Evolutionary conservation across 495 filamentous ascomycete genomes (phyloP).

Genomic region (Arthonia radiata): DNA sequence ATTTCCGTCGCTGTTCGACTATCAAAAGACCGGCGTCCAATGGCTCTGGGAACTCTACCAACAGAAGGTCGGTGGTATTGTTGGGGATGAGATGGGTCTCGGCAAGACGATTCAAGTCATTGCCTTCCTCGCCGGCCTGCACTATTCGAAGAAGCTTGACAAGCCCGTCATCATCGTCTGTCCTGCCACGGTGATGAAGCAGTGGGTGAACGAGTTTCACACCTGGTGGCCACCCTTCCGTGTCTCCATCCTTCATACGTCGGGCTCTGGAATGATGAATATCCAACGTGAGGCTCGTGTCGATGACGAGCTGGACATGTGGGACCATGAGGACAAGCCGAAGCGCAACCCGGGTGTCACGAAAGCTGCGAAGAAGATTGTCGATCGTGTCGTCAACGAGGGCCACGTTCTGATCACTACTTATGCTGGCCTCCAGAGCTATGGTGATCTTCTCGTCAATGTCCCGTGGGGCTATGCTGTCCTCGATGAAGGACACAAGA

Average conservation of each 20-base stretch:
- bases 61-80: slow-evolving; percentile 74
- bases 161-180: slow-evolving; percentile 76
- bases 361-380: slow-evolving; percentile 48
- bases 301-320: slow-evolving; percentile 35
- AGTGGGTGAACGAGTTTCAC: slow-evolving; percentile 97
- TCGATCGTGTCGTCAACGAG: slow-evolving; percentile 57
- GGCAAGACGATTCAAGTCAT: slow-evolving; percentile 93
- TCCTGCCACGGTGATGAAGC: slow-evolving; percentile 78
- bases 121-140: slow-evolving; percentile 68
- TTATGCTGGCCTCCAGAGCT: slow-evolving; percentile 76
- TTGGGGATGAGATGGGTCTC: slow-evolving; percentile 94
- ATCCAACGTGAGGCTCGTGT: slow-evolving; percentile 38
- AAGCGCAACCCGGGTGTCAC: slow-evolving; percentile 23
- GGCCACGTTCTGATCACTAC: slow-evolving; percentile 89
- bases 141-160: slow-evolving; percentile 61
- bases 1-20: slow-evolving; percentile 70
- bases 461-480: slow-evolving; percentile 83
- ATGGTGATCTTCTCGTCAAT: slow-evolving; percentile 50
- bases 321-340: slow-evolving; percentile 20
- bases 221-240: slow-evolving; percentile 91
- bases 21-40: slow-evolving; percentile 84
- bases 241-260: slow-evolving; percentile 83
- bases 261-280: slow-evolving; percentile 88
- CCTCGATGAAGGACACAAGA: slow-evolving; percentile 93
- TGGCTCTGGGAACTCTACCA: slow-evolving; percentile 90